Conservation (phyloP, 2,329 filamentous ascomycete genomes). For the Blastomyces percursus region DNA sequence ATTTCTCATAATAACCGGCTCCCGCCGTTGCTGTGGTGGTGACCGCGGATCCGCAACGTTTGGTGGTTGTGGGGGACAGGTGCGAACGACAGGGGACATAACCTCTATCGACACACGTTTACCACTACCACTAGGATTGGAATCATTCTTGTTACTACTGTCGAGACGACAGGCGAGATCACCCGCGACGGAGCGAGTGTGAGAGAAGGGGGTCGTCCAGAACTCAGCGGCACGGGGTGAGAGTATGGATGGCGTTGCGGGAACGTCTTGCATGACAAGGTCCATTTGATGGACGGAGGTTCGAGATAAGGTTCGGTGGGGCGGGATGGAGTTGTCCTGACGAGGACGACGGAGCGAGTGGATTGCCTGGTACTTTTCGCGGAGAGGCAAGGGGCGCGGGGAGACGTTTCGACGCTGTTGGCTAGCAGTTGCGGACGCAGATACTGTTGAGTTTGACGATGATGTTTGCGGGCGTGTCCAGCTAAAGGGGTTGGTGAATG, state of each 20-base stretch:
- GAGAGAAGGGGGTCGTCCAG: constrained; percentile 26
- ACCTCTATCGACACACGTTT: constrained; percentile 15
- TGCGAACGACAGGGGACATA: neutral
- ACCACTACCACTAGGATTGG: constrained; percentile 8
- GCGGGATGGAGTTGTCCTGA: constrained; percentile 5
- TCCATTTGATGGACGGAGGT: constrained; percentile 22
- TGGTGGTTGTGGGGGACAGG: neutral
- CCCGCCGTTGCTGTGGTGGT: constrained; percentile 28
- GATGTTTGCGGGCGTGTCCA: constrained; percentile 6
- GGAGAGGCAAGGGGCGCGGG: constrained; percentile 29
- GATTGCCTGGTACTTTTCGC: constrained; percentile 25
- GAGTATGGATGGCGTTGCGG: constrained; percentile 30
- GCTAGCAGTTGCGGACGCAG: constrained; percentile 2
- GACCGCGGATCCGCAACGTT: constrained; percentile 29
- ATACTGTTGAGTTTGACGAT: constrained; percentile 8
- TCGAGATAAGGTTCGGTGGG: constrained; percentile 11
- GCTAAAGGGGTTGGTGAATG: constrained; percentile 13
- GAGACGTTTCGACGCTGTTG: constrained; percentile 24
- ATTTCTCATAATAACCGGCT: constrained; percentile 35
- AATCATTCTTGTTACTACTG: neutral
- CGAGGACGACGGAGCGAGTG: constrained; percentile 11
- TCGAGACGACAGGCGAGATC: constrained; percentile 19
- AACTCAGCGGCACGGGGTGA: constrained; percentile 38
- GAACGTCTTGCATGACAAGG: constrained; percentile 29
- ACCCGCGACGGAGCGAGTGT: constrained; percentile 24